phyloP scores from a whole-genome alignment of 164 flowering plant genomes.

The Cinnamomum chago region DNA sequence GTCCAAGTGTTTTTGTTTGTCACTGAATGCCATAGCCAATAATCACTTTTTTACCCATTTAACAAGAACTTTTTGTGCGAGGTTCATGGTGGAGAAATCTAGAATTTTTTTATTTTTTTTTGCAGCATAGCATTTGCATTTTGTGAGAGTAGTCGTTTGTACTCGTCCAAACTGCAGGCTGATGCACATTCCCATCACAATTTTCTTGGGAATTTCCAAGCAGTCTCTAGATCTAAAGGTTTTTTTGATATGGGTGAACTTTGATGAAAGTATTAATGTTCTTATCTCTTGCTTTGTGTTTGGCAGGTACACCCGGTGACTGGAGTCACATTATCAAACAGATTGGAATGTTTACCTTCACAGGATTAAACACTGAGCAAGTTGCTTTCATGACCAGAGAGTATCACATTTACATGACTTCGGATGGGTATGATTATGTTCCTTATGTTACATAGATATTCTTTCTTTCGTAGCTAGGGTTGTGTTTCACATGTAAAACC shows the following conservation, averaged over 20 bases:
- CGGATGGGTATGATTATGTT: slow-evolving; percentile 66
- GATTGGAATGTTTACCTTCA: slow-evolving; percentile 99
- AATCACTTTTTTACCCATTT: too few species aligned
- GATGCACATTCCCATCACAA: not conserved
- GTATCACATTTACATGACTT: slow-evolving; percentile 95
- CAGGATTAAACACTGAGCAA: slow-evolving; percentile 80
- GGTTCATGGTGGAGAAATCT: too few species aligned
- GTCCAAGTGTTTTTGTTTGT: too few species aligned
- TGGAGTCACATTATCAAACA: slow-evolving; percentile 99
- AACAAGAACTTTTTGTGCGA: too few species aligned
- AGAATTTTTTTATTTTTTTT: too few species aligned
- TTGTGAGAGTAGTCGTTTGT: not conserved
- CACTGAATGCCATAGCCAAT: too few species aligned
- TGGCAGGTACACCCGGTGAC: slow-evolving; percentile 91
- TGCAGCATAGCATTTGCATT: not conserved
- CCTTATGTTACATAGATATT: not conserved
- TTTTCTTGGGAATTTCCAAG: not conserved
- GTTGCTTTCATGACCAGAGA: slow-evolving; percentile 92
- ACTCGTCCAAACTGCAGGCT: not conserved
- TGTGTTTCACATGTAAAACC: too few species aligned
- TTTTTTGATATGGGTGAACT: not conserved
- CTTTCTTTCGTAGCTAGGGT: not conserved
- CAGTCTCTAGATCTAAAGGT: not conserved
- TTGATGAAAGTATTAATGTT: not conserved
- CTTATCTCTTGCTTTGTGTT: not conserved